Evolutionary conservation across 805 yeast species (phyloP).

Genomic region (Blastobotrys peoriensis): DNA sequence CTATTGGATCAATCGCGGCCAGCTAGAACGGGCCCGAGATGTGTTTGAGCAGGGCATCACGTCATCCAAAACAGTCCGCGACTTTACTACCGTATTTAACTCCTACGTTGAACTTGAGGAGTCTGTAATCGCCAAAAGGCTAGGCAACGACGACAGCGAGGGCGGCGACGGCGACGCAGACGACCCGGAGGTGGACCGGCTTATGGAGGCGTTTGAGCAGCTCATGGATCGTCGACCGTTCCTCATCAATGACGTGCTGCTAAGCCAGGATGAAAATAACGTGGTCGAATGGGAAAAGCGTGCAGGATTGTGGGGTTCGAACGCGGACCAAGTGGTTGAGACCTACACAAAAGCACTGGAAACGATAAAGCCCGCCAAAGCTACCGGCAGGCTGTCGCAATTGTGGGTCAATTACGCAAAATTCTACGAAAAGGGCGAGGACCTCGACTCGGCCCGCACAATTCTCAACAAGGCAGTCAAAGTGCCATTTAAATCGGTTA

Average conservation of each 20-base stretch:
- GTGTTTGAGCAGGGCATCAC: constrained; percentile 45
- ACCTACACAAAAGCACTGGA: constrained; percentile 62
- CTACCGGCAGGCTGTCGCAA: constrained; percentile 39
- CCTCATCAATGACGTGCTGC: constrained; percentile 57
- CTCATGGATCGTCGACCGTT: constrained; percentile 53
- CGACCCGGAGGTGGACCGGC: constrained; percentile 36
- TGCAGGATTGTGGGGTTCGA: constrained; percentile 39
- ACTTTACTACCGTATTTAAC: constrained; percentile 61
- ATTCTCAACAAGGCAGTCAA: constrained; percentile 59
- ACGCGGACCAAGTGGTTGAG: constrained; percentile 40
- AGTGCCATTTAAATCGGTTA: constrained; percentile 58
- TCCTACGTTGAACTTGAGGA: constrained; percentile 58
- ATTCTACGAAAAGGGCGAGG: constrained; percentile 50
- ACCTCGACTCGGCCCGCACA: constrained; percentile 52
- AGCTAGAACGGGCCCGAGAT: constrained; percentile 35
- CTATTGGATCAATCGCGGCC: constrained; percentile 39
- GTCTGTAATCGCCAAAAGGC: constrained; percentile 31
- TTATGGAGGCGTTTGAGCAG: constrained; percentile 45
- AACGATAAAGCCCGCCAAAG: constrained; percentile 55
- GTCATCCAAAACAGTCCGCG: constrained; percentile 46
- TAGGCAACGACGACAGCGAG: constrained; percentile 24
- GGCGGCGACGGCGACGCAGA: constrained; percentile 18
- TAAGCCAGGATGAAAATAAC: constrained; percentile 56
- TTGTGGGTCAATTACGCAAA: constrained; percentile 70
- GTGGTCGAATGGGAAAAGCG: constrained; percentile 67